These are phyloP conservation scores for Aeschynomene evenia DNA, from an alignment of 306 rosid species.

Conservation along the genomic window DNA sequence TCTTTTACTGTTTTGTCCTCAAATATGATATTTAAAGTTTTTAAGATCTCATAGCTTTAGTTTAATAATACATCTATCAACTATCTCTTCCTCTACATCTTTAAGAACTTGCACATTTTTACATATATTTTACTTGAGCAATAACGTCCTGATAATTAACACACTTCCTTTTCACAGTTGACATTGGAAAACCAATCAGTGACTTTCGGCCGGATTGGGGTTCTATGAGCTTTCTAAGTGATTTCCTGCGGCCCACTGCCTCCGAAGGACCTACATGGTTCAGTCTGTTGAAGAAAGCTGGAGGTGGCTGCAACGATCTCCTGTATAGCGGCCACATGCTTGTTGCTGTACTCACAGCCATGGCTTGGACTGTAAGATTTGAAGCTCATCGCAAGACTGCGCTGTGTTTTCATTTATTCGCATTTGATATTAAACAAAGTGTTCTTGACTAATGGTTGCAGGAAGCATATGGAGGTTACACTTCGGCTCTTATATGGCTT, in stretches of 20 bases:
- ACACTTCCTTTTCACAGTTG: conserved; percentile 49
- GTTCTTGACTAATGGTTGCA: conserved; percentile 42
- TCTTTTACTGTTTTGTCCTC: background rate
- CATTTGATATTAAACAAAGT: conserved; percentile 10
- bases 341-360: conserved; percentile 93
- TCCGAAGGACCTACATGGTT: conserved; percentile 79
- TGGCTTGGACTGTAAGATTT: conserved; percentile 94
- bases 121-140: conserved; percentile 23
- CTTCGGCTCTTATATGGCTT: conserved; percentile 84
- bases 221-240: conserved; percentile 69
- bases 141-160: conserved; percentile 34
- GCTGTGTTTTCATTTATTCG: conserved; percentile 1
- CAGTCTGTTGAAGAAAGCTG: conserved; percentile 79
- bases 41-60: background rate
- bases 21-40: conserved; percentile 9
- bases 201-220: conserved; percentile 84
- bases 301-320: conserved; percentile 98
- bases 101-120: conserved; percentile 8
- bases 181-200: conserved; percentile 46
- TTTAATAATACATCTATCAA: background rate
- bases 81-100: conserved; percentile 7
- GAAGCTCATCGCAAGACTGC: conserved; percentile 12
- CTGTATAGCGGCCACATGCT: conserved; percentile 94
- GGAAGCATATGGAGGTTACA: conserved; percentile 96
- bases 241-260: conserved; percentile 73